Percentiles rank a stretch among this genome's conserved stretches.
These are phyloP conservation scores for Pythium aquatile DNA, from an alignment of 352 stramenopile species.

Conservation along the genomic window DNA sequence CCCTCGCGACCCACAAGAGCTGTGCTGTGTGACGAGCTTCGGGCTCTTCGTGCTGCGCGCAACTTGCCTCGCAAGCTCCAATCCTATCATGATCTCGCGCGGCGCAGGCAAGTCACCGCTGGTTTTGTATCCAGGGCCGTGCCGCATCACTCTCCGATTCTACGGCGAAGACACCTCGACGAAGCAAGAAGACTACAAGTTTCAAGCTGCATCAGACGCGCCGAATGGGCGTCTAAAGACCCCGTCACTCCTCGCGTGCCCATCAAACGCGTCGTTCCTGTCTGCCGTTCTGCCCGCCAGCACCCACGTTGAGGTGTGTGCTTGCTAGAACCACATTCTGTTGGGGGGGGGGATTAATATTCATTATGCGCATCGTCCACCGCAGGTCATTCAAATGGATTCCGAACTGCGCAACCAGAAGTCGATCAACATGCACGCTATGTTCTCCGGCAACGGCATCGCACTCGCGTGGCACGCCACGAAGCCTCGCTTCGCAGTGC, in stretches of 20 bases:
- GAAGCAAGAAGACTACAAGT: constrained; percentile 54
- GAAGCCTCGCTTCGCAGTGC: constrained; percentile 42
- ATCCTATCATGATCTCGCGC: constrained; percentile 39
- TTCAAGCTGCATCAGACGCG: constrained; percentile 45
- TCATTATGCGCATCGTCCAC: not conserved
- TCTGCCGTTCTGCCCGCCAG: constrained; percentile 46
- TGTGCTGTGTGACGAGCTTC: constrained; percentile 62
- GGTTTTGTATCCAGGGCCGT: constrained; percentile 43
- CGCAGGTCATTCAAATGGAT: constrained; percentile 64
- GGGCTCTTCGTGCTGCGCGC: constrained; percentile 46
- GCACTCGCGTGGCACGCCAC: constrained; percentile 64
- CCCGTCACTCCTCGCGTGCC: constrained; percentile 37
- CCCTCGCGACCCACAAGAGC: constrained; percentile 28
- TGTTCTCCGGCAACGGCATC: constrained; percentile 62
- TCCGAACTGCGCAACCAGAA: constrained; percentile 68
- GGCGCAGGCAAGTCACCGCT: constrained; percentile 40
- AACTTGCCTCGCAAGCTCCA: constrained; percentile 34
- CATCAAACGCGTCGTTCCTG: constrained; percentile 36
- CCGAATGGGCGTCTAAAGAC: constrained; percentile 40
- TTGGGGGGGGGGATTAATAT: not conserved
- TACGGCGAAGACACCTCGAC: constrained; percentile 50
- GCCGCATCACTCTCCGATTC: constrained; percentile 40
- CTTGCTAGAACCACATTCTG: not conserved
- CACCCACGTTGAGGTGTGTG: constrained; percentile 54
- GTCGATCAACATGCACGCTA: constrained; percentile 49